These are phyloP conservation scores for Xylaria sp. DNA, from an alignment of 2,329 filamentous ascomycete genomes.

Conservation along the genomic window DNA sequence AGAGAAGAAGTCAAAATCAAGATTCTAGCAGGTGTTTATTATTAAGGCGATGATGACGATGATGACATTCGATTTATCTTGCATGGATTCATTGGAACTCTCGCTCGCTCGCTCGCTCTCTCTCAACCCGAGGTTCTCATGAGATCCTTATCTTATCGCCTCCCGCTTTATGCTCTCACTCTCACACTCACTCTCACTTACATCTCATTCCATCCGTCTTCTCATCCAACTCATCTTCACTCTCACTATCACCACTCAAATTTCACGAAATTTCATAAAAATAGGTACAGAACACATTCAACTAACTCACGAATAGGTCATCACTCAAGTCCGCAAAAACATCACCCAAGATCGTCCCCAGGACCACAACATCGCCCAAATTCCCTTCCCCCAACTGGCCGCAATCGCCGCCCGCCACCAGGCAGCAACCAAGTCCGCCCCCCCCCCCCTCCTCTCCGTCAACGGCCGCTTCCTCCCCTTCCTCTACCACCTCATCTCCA, in stretches of 20 bases:
- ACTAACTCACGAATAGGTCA: background rate
- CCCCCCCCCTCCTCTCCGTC: constrained; percentile 40
- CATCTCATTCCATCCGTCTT: background rate
- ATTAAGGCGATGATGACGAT: background rate
- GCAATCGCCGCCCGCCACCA: constrained; percentile 43
- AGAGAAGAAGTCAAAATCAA: background rate
- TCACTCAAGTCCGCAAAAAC: constrained; percentile 23
- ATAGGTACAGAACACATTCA: background rate
- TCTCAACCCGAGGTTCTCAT: background rate
- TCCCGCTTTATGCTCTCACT: background rate
- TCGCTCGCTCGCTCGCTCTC: background rate
- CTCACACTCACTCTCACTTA: background rate
- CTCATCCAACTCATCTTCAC: background rate
- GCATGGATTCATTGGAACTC: no score
- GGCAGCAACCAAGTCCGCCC: constrained; percentile 42
- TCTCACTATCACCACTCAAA: constrained; percentile 17
- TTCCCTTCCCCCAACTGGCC: constrained; percentile 44
- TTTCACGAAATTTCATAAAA: no score
- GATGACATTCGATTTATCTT: background rate
- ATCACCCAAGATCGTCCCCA: constrained; percentile 15
- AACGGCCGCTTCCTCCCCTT: constrained; percentile 50
- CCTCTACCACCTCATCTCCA: constrained; percentile 50
- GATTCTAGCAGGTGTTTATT: background rate
- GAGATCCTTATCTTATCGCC: background rate
- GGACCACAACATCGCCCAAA: constrained; percentile 12